Evolutionary conservation across 2,329 filamentous ascomycete genomes (phyloP), one percentile per base, ranked within the genome.

Genomic region (Daldinia sp.): DNA sequence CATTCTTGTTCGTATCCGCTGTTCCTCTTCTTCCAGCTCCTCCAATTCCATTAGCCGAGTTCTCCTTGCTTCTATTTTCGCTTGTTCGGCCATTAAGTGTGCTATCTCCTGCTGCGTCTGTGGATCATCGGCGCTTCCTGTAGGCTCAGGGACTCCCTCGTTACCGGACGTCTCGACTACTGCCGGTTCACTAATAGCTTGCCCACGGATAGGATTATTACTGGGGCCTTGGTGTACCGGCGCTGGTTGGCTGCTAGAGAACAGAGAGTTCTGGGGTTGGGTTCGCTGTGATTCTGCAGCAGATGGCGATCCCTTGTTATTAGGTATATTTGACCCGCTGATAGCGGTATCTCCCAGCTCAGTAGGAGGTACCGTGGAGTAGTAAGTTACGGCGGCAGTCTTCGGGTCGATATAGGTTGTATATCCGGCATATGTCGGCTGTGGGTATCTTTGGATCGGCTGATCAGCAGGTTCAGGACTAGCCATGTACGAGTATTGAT

Each of bases 11-110:
- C 49, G 53, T 60, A 68, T 52, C 29, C 47, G 49, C 51, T 62
- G 9, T 32, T 68, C 54, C 15, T 64, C 66, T 15, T 66, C 61
- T 10, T 60, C 63, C 4, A 64, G 58, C 51, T 66, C 60, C 15
- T 34, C 51, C 27, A 66, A 23, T 19, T 61, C 51, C 50, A 64
- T 50, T 21, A 60, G n/a, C 6, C 55, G 41, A 25, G 58, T 62
- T 17, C 63, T 63, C 34, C 54, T 50, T 10, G 45, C 55, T 11
- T 66, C 60, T 10, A 62, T 17, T 23, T 64, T 58, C 15, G 60
- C 27, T 49, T 66, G 54, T 17, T 58, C 48, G 1, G 50, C 41
- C 37, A 55, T 45, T 7, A 62, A 27, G 10, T 51, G 27, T 13
- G 35, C 48, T 45, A 56, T 58, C 30, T 65, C 58, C 8, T 61